Base-by-base conservation (phyloP, 345 rosid genomes). In the Gossypium longicalyx region DNA sequence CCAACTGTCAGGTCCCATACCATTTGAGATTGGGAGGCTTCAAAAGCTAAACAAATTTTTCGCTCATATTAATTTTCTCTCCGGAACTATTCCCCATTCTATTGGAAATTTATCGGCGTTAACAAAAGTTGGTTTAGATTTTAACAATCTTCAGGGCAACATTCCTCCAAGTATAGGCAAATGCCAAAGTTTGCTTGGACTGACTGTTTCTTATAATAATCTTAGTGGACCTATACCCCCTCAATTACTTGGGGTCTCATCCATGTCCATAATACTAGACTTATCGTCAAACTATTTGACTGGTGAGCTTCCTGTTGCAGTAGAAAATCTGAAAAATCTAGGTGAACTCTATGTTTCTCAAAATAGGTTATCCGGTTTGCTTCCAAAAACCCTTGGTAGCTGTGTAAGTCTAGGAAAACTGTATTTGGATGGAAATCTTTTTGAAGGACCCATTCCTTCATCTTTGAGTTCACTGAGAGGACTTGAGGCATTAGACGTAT, bases 371-470 rank as follows among this genome's bases (percentile, higher is more conserved):
- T 57, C 29, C 19, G 61, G 61, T 20, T 57, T 57, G 61, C 29
- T 57, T 9, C 61, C 61, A 0, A 1, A 10, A 12, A 20, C 3
- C 27, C 29, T 57, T 20, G 61, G 27, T 57, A 57, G 27, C 13
- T 87, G 86, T 44, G 23, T 27, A 27, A 60, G n/a, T 13, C 60
- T 85, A 56, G 75, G 58, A 17, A 1, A 2, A 4, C 67, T 83
- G 1, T 0, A 9, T 34, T 0, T 85, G 78, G 79, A 60, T 3
- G 64, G 73, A 0, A 85, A 87, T 57, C 62, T 58, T 9, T 83
- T 87, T 3, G 51, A 61, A 58, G 85, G 86, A 0, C 7, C 61
- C 22, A 79, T 87, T 20, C 84, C 90, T 12, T 16, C 70, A 0
- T 81, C 85, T 15, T 72, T 84, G 5, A 52, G 76, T 73, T 72